These are phyloP conservation scores for Wickerhamomyces sp. DNA, from an alignment of 1,139 yeast genomes.

Conservation along the genomic window DNA sequence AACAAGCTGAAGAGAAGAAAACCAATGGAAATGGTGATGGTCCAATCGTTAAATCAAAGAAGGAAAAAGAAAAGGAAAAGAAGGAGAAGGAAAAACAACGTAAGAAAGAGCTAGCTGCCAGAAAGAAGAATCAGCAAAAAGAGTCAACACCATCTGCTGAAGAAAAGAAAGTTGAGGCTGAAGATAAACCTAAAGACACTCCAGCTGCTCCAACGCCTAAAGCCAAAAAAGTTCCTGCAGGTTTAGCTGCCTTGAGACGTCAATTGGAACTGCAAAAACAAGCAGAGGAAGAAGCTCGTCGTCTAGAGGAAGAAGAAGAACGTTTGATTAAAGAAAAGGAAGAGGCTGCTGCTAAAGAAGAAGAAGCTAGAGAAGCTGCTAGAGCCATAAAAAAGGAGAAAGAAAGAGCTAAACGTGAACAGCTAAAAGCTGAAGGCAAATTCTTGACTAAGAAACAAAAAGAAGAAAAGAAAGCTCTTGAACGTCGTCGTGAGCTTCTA, in stretches of 20 bases:
- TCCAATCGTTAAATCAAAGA: conserved; percentile 81
- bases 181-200: conserved; percentile 19
- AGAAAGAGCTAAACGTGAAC: conserved; percentile 73
- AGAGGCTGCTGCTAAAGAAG: conserved; percentile 45
- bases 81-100: conserved; percentile 93
- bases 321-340: conserved; percentile 55
- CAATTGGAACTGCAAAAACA: conserved; percentile 87
- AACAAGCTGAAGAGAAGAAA: conserved; percentile 46
- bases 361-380: conserved; percentile 62
- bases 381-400: conserved; percentile 75
- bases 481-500: conserved; percentile 85
- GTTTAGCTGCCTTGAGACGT: conserved; percentile 73
- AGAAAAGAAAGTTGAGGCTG: conserved; percentile 29
- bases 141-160: conserved; percentile 40
- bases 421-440: conserved; percentile 90
- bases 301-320: conserved; percentile 54
- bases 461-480: conserved; percentile 83
- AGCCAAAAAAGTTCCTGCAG: conserved; percentile 70
- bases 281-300: conserved; percentile 65
- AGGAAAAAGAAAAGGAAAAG: conserved; percentile 96
- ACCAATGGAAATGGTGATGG: conserved; percentile 40
- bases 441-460: conserved; percentile 87
- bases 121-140: conserved; percentile 70
- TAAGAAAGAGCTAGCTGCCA: conserved; percentile 87
- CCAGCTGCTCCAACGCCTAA: conserved; percentile 41